Base-by-base conservation (phyloP, 441 rosid species). In the Syzygium syzygioides region DNA sequence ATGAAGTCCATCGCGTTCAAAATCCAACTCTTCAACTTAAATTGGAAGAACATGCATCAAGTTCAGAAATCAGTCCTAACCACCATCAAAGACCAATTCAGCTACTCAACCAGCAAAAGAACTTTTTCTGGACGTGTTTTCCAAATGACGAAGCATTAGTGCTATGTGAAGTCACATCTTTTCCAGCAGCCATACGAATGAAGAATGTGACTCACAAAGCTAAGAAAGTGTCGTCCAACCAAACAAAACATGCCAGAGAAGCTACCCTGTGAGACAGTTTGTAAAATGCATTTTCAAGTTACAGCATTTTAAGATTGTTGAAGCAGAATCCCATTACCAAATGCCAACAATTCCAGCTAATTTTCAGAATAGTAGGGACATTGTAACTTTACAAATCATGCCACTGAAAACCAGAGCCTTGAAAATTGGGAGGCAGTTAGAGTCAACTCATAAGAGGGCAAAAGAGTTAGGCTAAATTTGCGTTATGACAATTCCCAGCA, bases 1-100 rank as follows among this genome's bases (percentile, higher is more conserved):
- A 79, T 87, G 94, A 68, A 91, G 91, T 91, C 93, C 96, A 89
- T 96, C 99, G 86, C 91, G 84, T 90, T 95, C 97, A 92, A 89
- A 94, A 41, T 64, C 90, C 60, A 59, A 55, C 88, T 86, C 90
- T 64, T 86, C 86, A 48, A 62, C 88, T 89, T 55, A 60, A 45
- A 86, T 30, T 57, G 62, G 86, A 85, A 85, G 64, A 85, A 55
- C 26, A 54, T 13, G n/a, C 83, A 23, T 41, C 52, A 76, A 76
- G 52, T 23, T 76, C 83, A 41, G 18, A 41, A 76, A 76, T 23
- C 13, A 76, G 52, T 76, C n/a, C 83, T 13, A 76, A 76, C 52
- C n/a, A 76, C 83, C 83, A 76, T 37, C 52, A 41, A 76, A 76
- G 83, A 76, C 83, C 83, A 41, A 76, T 19, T 48, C 83, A 76